Evolutionary conservation across 331 rosid species (phyloP).

Genomic region (Malus hybrid): DNA sequence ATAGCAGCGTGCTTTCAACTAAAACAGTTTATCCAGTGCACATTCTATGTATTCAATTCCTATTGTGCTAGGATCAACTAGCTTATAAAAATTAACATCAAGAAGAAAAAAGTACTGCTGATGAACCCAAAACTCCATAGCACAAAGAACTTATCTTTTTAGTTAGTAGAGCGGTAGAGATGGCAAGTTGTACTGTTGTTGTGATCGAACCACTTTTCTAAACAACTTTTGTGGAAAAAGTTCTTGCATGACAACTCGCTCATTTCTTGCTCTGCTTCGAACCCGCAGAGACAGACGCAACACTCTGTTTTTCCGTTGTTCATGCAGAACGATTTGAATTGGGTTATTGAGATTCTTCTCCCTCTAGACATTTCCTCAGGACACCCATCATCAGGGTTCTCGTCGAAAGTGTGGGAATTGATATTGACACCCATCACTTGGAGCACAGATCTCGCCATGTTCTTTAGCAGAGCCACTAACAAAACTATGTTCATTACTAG

Average conservation of each 20-base stretch:
- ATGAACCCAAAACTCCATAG: neutral
- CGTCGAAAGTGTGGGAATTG: slow-evolving; percentile 18
- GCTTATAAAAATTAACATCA: too few relatives aligned
- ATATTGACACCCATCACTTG: slow-evolving; percentile 29
- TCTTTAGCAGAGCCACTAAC: slow-evolving; percentile 46
- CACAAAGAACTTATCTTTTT: neutral
- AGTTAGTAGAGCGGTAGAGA: slow-evolving; percentile 62
- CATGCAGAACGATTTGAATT: slow-evolving; percentile 36
- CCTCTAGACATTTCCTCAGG: slow-evolving; percentile 13
- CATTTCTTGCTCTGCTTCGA: slow-evolving; percentile 67
- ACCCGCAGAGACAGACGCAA: slow-evolving; percentile 65
- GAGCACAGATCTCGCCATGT: slow-evolving; percentile 52
- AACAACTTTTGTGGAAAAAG: slow-evolving; percentile 63
- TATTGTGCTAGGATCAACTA: too few relatives aligned
- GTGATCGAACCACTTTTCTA: slow-evolving; percentile 62
- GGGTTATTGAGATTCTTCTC: slow-evolving; percentile 46
- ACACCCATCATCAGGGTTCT: slow-evolving; percentile 7
- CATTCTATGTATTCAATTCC: too few relatives aligned
- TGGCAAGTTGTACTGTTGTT: slow-evolving; percentile 59
- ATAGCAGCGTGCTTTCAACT: too few relatives aligned
- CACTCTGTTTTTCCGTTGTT: slow-evolving; percentile 32
- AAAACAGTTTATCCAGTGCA: too few relatives aligned
- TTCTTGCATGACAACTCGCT: slow-evolving; percentile 75
- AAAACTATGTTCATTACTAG: slow-evolving; percentile 60
- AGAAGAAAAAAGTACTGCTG: neutral